Evolutionary conservation across 163 green algal genomes (phyloP).

Genomic region (Volvox carteri): DNA sequence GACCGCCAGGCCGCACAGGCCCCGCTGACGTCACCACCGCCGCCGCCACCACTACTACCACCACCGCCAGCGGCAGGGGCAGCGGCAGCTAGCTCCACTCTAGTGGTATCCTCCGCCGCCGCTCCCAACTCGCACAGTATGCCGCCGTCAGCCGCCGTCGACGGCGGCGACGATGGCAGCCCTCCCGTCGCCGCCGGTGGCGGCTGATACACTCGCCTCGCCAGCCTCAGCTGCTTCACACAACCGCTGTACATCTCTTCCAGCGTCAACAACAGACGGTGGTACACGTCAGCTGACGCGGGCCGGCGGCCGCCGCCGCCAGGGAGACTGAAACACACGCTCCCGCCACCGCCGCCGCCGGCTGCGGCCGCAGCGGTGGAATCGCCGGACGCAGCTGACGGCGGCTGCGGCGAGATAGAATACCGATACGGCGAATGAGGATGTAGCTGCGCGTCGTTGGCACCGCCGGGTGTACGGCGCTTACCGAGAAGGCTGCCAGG

Average conservation of each 20-base stretch:
- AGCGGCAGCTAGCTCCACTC: background rate
- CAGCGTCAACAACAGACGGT: slow-evolving; percentile 19
- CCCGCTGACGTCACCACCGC: background rate
- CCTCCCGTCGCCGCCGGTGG: background rate
- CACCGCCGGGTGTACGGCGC: background rate
- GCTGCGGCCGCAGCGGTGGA: background rate
- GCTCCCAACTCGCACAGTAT: too few species aligned
- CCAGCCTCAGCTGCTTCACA: slow-evolving; percentile 37
- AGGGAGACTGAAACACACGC: background rate
- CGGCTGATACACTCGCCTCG: background rate
- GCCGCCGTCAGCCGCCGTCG: too few species aligned
- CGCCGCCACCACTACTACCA: background rate
- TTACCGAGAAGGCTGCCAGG: slow-evolving; percentile 23
- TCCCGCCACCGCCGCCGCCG: background rate
- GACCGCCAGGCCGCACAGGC: background rate
- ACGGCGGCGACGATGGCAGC: too few species aligned
- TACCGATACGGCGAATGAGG: background rate
- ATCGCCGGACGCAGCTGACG: background rate
- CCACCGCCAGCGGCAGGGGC: background rate
- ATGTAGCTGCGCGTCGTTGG: background rate
- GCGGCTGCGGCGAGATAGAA: background rate
- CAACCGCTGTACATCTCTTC: slow-evolving; percentile 50
- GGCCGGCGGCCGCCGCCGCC: background rate
- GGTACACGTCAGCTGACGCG: background rate
- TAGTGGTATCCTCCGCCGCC: too few species aligned